Percentiles rank a stretch among this genome's conserved stretches.
These are phyloP conservation scores for Lichtheimia ornata DNA, from an alignment of 371 early-diverging fungal species.

Conservation along the genomic window DNA sequence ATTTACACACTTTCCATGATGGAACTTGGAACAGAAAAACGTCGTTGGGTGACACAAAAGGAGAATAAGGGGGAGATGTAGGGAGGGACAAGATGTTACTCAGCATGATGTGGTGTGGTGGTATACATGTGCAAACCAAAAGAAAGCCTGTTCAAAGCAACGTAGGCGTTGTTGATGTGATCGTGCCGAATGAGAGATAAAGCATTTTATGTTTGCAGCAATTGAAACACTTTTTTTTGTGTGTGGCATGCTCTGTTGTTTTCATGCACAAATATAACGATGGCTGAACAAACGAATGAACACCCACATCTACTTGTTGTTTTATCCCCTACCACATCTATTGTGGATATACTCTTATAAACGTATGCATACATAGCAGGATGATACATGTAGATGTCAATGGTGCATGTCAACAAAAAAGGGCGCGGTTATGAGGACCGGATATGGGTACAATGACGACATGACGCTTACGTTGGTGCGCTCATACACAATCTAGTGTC, in stretches of 20 bases:
- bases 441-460: constrained; percentile 2
- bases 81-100: neutral
- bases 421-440: neutral
- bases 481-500: too few species aligned
- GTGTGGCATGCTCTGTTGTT: neutral
- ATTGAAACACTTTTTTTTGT: neutral
- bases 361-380: neutral
- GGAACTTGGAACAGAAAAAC: neutral
- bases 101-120: neutral
- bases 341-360: neutral
- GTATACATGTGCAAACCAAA: neutral
- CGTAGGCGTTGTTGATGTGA: too few species aligned
- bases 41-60: neutral
- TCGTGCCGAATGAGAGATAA: too few species aligned
- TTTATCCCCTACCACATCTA: neutral
- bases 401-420: constrained; percentile 1
- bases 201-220: too few species aligned
- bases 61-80: neutral
- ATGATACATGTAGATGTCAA: neutral
- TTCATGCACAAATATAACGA: neutral
- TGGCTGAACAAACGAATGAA: neutral
- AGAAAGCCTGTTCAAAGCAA: neutral
- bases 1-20: neutral
- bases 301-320: neutral
- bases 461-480: neutral